Base-by-base conservation (phyloP, 176 grass and related monocot species). In the Saccharum officinarum region DNA sequence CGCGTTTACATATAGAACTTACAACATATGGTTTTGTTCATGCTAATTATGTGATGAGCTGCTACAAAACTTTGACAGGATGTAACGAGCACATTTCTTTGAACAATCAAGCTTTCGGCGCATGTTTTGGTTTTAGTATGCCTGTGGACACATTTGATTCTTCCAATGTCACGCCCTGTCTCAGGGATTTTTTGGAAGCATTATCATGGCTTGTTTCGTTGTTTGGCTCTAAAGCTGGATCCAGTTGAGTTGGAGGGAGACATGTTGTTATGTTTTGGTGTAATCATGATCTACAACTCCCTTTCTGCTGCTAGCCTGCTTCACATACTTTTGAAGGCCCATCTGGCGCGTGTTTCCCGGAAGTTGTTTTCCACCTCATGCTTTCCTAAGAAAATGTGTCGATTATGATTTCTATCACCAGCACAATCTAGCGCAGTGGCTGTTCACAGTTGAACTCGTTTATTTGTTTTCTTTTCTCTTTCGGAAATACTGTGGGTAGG, bases 181-280 rank as follows among this genome's bases (percentile, higher is more conserved):
- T 69, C 59, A 23, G 1, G 89, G 68, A 69, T 79, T 73, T 59
- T 83, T 77, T 73, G 76, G 59, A 66, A 47, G 79, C 67, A 78
- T 46, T 57, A 61, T 67, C 79, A 47, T 73, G 83, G 33, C 86
- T 73, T 49, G 49, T 82, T 78, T 72, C 57, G 45, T 78, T 62
- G 49, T 78, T 82, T 72, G 67, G 45, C 61, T 68, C 28, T 87
- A 83, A 90, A 83, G 80, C 66, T 41, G 89, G 84, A 90, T 87
- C 75, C 80, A 80, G 75, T 67, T 83, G 80, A 73, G 84, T 83
- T 87, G 80, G 80, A 80, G 60, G 84, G 88, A 40, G 75, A 83
- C 84, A 87, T 47, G 40, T 28, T 62, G 82, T 81, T 70, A 81
- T 6, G 54, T 86, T 69, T 86, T 17, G 14, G 80, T 79, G 80